Percentiles rank a stretch among this genome's conserved stretches.
phyloP scores from a whole-genome alignment of 2,329 filamentous ascomycete genomes.

The Didymella glomerata region DNA sequence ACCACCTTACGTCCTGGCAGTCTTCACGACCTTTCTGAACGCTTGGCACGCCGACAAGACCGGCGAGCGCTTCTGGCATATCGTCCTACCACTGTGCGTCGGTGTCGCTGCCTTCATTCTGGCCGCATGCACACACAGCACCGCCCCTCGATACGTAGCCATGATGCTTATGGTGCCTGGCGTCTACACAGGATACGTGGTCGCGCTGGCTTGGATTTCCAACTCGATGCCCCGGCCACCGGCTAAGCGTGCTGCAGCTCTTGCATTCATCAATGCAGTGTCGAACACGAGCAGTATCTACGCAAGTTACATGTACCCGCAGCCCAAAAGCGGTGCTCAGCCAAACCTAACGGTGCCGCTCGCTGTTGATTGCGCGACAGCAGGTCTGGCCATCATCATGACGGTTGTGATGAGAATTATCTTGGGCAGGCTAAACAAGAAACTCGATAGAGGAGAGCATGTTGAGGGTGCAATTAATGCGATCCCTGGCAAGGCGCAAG shows the following conservation, averaged over 20 bases:
- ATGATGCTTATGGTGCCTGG: constrained; percentile 76
- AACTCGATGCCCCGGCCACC: constrained; percentile 79
- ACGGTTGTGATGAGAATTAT: constrained; percentile 70
- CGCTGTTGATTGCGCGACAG: constrained; percentile 72
- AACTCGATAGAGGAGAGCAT: constrained; percentile 69
- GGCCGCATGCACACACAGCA: constrained; percentile 67
- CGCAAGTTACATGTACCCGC: constrained; percentile 72
- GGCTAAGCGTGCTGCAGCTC: constrained; percentile 74
- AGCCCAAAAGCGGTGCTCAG: constrained; percentile 47
- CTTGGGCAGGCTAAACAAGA: constrained; percentile 72
- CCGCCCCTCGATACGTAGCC: constrained; percentile 70
- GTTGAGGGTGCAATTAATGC: constrained; percentile 63
- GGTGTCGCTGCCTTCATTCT: constrained; percentile 73
- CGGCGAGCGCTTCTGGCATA: constrained; percentile 75
- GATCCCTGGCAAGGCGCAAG: constrained; percentile 63
- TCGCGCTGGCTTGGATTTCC: constrained; percentile 76
- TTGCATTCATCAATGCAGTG: constrained; percentile 79
- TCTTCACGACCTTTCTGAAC: constrained; percentile 69
- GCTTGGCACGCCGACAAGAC: constrained; percentile 76
- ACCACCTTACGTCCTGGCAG: constrained; percentile 60
- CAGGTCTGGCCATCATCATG: constrained; percentile 69
- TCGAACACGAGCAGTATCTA: constrained; percentile 76
- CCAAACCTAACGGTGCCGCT: constrained; percentile 64
- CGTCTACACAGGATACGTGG: constrained; percentile 68
- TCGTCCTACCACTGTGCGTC: constrained; percentile 68